Conservation (phyloP, 1,284 basidiomycete genomes). For the Naganishia sp. region DNA sequence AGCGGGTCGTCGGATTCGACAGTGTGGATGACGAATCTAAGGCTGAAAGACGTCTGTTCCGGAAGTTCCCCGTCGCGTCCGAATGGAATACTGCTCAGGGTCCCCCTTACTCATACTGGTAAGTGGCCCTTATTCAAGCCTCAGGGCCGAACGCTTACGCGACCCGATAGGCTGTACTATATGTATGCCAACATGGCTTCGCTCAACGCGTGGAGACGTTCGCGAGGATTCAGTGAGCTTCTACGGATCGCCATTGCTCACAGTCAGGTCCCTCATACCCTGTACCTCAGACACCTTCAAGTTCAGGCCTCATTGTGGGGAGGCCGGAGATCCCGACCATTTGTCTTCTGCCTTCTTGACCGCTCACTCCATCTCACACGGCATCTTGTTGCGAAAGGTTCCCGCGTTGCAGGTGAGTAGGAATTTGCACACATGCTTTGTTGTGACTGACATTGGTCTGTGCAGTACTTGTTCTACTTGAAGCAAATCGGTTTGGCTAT, state of each 20-base stretch:
- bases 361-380: conserved; percentile 97
- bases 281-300: conserved; percentile 79
- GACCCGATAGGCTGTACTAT: conserved; percentile 77
- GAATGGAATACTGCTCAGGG: conserved; percentile 87
- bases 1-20: conserved; percentile 94
- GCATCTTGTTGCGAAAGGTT: conserved; percentile 94
- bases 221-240: conserved; percentile 83
- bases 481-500: conserved; percentile 97
- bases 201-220: conserved; percentile 86
- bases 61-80: conserved; percentile 91
- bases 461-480: conserved; percentile 91
- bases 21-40: conserved; percentile 98
- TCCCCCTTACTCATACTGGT: conserved; percentile 95
- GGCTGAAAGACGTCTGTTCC: conserved; percentile 83
- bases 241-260: not conserved
- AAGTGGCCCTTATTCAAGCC: conserved; percentile 39
- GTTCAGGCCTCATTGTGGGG: conserved; percentile 93
- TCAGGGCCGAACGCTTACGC: not conserved
- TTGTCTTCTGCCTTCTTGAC: conserved; percentile 93
- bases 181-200: conserved; percentile 96
- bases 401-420: conserved; percentile 64
- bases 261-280: too few relatives aligned
- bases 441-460: conserved; percentile 7
- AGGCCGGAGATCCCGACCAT: conserved; percentile 98
- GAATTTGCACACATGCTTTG: not conserved